Evolutionary conservation across 345 rosid species (phyloP).

Genomic region (Gossypium longicalyx): DNA sequence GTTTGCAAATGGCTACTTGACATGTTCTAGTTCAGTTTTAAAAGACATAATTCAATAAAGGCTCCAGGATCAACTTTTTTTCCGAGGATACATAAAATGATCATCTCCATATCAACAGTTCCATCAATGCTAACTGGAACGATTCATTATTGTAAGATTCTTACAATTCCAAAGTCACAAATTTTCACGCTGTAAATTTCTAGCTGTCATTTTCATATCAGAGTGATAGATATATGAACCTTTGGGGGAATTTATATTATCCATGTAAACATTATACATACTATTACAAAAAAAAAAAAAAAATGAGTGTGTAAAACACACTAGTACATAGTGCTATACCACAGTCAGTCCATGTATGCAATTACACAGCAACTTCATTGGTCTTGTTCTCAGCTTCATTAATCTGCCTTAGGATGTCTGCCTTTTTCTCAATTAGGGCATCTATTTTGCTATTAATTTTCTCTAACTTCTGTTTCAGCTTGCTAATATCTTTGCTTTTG

Average conservation of each 20-base stretch:
- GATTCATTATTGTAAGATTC: not conserved
- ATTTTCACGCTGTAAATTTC: not conserved
- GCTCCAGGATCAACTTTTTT: not conserved
- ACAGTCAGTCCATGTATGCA: not conserved
- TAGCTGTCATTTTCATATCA: not conserved
- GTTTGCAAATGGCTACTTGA: no score
- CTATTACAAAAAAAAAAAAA: conserved; percentile 1
- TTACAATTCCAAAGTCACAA: not conserved
- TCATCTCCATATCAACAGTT: not conserved
- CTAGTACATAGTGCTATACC: no score
- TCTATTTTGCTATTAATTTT: conserved; percentile 53
- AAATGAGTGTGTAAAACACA: not conserved
- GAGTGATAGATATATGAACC: not conserved
- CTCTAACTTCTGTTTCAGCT: conserved; percentile 52
- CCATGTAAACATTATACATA: not conserved
- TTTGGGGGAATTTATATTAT: not conserved
- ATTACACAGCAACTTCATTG: conserved; percentile 3
- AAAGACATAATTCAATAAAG: no score
- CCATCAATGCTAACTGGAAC: not conserved
- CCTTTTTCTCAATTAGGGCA: conserved; percentile 19
- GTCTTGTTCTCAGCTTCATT: conserved; percentile 43
- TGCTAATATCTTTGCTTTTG: conserved; percentile 40
- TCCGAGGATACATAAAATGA: not conserved
- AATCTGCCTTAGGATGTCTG: conserved; percentile 34
- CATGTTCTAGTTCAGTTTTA: no score